Conservation (phyloP, 192 early-diverging fungal species). For the Geosiphon pyriformis region DNA sequence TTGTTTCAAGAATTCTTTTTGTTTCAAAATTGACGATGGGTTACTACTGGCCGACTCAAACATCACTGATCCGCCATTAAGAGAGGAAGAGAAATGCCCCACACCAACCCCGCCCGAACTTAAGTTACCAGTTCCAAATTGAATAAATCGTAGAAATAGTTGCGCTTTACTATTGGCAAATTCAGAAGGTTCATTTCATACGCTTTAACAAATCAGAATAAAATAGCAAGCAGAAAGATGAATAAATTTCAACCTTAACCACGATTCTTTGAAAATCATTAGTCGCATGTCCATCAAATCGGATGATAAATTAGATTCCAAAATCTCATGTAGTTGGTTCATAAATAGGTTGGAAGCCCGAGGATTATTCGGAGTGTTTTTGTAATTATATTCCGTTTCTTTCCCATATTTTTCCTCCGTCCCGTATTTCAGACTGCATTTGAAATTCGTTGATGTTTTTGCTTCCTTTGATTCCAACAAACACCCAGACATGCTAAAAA, state of each 20-base stretch:
- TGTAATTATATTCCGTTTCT: neutral
- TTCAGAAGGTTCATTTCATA: neutral
- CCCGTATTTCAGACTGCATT: constrained; percentile 6
- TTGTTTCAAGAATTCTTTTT: constrained; percentile 13
- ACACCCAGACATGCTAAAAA: no score
- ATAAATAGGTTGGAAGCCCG: constrained; percentile 8
- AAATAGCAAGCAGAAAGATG: neutral
- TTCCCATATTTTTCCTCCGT: constrained; percentile 1
- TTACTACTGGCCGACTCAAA: neutral
- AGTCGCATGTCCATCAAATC: constrained; percentile 18
- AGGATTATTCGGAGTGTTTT: neutral
- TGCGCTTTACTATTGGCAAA: constrained; percentile 13
- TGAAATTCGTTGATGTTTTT: neutral
- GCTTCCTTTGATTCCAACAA: no score
- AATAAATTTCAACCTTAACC: constrained; percentile 13
- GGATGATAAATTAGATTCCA: constrained; percentile 6
- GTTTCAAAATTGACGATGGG: neutral
- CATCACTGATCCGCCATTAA: neutral
- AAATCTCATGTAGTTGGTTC: constrained; percentile 13
- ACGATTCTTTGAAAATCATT: constrained; percentile 21
- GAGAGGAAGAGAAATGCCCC: neutral
- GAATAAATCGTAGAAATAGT: constrained; percentile 6
- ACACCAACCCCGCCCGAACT: neutral
- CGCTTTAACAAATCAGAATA: neutral
- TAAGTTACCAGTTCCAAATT: neutral